phyloP scores from a whole-genome alignment of 1,284 basidiomycete genomes.

The Melampsora larici-populina region DNA sequence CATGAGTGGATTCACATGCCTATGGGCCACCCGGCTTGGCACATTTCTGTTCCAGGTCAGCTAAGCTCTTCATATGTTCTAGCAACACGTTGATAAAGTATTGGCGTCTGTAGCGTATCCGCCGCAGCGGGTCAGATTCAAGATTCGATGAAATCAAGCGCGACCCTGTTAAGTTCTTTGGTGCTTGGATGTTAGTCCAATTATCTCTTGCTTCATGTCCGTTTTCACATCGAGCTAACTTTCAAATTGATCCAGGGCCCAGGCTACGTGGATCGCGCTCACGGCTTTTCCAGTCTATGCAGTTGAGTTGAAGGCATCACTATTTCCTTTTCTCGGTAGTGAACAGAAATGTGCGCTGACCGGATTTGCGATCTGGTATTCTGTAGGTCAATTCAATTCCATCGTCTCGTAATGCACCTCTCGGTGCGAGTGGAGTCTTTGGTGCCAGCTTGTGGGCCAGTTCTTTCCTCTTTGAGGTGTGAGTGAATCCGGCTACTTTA shows the following conservation, averaged over 20 bases:
- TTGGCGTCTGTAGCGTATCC: conserved; percentile 57
- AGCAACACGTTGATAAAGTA: conserved; percentile 25
- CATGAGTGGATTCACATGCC: conserved; percentile 59
- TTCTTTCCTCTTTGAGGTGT: conserved; percentile 64
- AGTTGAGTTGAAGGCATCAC: conserved; percentile 49
- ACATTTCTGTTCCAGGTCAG: conserved; percentile 63
- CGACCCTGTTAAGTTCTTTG: conserved; percentile 62
- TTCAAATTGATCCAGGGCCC: conserved; percentile 53
- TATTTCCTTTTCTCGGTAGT: neutral
- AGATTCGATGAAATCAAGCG: conserved; percentile 69
- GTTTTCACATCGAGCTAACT: neutral
- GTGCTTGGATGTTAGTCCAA: conserved; percentile 61
- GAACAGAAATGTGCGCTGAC: neutral
- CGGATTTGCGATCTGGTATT: neutral
- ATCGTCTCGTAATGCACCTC: conserved; percentile 60
- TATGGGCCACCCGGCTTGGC: conserved; percentile 67
- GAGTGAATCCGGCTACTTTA: neutral
- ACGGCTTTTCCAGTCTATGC: conserved; percentile 69
- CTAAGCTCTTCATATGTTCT: conserved; percentile 19
- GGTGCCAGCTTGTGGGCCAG: conserved; percentile 62
- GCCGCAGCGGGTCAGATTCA: conserved; percentile 62
- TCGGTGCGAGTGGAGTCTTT: conserved; percentile 63
- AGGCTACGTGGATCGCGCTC: conserved; percentile 70
- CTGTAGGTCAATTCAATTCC: conserved; percentile 64
- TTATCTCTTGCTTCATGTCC: neutral